Evolutionary conservation across 1,284 basidiomycete genomes (phyloP).

Genomic region (Athelia sp.): DNA sequence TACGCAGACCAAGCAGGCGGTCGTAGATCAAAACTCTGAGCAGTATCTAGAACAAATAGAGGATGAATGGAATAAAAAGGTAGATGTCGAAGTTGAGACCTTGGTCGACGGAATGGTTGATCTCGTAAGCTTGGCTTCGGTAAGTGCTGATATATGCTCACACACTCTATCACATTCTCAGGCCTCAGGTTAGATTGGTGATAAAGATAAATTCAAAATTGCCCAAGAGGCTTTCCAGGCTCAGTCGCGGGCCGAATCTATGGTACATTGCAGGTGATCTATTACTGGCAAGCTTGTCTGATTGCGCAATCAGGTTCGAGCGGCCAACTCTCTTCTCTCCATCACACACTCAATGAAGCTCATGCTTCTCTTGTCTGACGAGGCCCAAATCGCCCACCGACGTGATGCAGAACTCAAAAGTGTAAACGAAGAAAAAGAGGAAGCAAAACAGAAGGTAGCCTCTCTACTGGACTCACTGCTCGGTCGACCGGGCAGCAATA

Average conservation of each 20-base stretch:
- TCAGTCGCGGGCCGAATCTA: conserved; percentile 80
- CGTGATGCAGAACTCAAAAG: conserved; percentile 67
- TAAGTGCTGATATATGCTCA: conserved; percentile 37
- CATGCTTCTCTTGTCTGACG: conserved; percentile 84
- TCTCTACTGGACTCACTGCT: conserved; percentile 67
- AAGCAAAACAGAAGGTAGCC: conserved; percentile 60
- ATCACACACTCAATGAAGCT: conserved; percentile 93
- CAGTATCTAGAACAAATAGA: conserved; percentile 79
- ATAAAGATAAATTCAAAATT: conserved; percentile 84
- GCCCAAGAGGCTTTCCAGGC: conserved; percentile 84
- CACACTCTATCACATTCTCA: conserved; percentile 1
- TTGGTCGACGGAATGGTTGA: conserved; percentile 91
- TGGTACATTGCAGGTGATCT: conserved; percentile 45
- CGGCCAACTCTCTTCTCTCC: conserved; percentile 84
- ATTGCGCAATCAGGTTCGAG: conserved; percentile 59
- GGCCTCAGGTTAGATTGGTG: conserved; percentile 51
- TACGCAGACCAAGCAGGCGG: conserved; percentile 28
- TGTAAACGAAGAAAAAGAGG: conserved; percentile 59
- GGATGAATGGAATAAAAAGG: conserved; percentile 89
- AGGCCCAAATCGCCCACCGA: conserved; percentile 70
- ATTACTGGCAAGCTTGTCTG: conserved; percentile 8
- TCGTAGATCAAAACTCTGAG: conserved; percentile 60
- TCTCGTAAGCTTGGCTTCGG: conserved; percentile 82
- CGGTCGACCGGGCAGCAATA: conserved; percentile 8
- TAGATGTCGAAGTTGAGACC: conserved; percentile 84